These are phyloP conservation scores for Hydnomerulius pinastri DNA, from an alignment of 768 basidiomycete genomes.

Conservation along the genomic window DNA sequence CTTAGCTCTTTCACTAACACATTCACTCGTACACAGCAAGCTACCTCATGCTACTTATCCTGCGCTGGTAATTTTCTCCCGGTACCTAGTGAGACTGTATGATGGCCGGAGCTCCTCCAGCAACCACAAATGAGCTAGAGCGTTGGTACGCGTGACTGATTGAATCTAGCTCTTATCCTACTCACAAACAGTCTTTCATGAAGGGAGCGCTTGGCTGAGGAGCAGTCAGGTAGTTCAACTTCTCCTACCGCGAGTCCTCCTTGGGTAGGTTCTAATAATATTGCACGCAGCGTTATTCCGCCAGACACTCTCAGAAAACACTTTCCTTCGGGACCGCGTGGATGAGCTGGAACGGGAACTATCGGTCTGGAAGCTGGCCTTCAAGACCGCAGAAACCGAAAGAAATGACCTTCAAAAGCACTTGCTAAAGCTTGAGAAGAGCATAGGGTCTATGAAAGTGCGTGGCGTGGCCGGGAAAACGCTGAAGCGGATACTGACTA, in stretches of 20 bases:
- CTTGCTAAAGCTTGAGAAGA: conserved; percentile 31
- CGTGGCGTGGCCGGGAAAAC: neutral
- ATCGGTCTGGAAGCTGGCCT: conserved; percentile 41
- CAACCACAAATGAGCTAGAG: conserved; percentile 6
- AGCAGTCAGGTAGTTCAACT: conserved; percentile 33
- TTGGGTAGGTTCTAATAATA: neutral
- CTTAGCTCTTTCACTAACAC: neutral
- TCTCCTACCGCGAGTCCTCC: neutral
- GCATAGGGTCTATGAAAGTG: conserved; percentile 34
- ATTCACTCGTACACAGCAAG: neutral
- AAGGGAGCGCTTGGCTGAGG: conserved; percentile 35
- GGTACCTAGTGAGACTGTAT: neutral
- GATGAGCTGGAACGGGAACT: conserved; percentile 43
- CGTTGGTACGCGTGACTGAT: conserved; percentile 1
- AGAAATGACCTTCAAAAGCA: conserved; percentile 29
- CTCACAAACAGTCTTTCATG: neutral
- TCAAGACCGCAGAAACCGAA: conserved; percentile 36
- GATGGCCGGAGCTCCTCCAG: conserved; percentile 2
- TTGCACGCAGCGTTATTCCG: conserved; percentile 30
- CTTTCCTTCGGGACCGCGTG: conserved; percentile 29
- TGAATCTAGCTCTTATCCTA: neutral
- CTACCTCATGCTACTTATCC: neutral
- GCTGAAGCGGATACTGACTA: neutral
- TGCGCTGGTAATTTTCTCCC: neutral
- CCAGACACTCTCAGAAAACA: conserved; percentile 33